Conservation (phyloP, 495 filamentous ascomycete species). For the Zalerion maritima region DNA sequence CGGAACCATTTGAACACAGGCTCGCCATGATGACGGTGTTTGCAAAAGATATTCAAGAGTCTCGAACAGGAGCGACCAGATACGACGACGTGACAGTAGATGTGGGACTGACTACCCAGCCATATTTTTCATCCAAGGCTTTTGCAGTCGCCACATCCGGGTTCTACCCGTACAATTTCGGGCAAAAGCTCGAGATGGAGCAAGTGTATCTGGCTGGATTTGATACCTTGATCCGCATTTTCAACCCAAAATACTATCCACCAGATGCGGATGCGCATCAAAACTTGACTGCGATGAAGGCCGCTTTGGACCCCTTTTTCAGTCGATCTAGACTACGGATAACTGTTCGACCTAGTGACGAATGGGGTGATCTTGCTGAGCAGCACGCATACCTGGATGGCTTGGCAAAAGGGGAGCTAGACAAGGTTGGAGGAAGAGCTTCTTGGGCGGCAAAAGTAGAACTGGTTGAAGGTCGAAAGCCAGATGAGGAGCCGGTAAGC, state of each 20-base stretch:
- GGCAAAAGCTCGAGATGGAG: conserved; percentile 16
- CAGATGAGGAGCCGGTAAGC: conserved; percentile 47
- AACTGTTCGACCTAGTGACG: conserved; percentile 50
- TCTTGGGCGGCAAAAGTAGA: conserved; percentile 61
- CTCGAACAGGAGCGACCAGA: conserved; percentile 1
- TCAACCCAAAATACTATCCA: conserved; percentile 74
- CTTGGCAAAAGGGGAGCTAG: conserved; percentile 37
- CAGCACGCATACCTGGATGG: conserved; percentile 44
- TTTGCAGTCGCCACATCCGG: conserved; percentile 43
- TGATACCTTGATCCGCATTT: conserved; percentile 75
- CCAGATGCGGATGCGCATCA: conserved; percentile 28
- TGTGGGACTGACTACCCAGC: conserved; percentile 65
- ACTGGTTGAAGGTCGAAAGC: conserved; percentile 45
- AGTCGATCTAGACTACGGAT: conserved; percentile 53
- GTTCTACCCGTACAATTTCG: conserved; percentile 26
- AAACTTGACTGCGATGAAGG: conserved; percentile 16
- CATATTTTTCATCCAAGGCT: conserved; percentile 79
- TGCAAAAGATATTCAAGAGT: conserved; percentile 42
- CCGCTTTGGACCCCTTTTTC: conserved; percentile 54
- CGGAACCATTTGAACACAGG: conserved; percentile 67
- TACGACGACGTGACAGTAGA: conserved; percentile 40
- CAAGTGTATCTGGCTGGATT: conserved; percentile 77
- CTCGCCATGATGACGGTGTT: conserved; percentile 79
- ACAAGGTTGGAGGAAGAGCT: conserved; percentile 39
- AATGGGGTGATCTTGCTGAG: conserved; percentile 46